Evolutionary conservation across 192 early-diverging fungal species (phyloP).

Genomic region (Entomortierella lignicola): DNA sequence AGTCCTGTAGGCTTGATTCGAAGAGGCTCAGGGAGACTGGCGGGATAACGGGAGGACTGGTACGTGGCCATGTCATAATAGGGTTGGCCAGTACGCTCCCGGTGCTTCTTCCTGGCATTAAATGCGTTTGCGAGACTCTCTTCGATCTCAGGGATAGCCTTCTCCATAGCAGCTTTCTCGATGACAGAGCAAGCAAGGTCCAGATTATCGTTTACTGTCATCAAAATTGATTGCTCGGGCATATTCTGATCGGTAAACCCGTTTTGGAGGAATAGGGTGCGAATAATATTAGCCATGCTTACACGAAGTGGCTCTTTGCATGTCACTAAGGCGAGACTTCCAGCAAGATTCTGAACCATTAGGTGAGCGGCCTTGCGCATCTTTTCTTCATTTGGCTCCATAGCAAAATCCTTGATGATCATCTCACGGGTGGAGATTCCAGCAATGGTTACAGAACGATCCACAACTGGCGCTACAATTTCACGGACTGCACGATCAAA

Average conservation of each 20-base stretch:
- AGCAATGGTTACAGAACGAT: conserved; percentile 93
- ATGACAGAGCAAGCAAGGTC: conserved; percentile 95
- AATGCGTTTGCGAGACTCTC: conserved; percentile 79
- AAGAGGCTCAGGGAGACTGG: conserved; percentile 88
- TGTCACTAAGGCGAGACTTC: conserved; percentile 87
- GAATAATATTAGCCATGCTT: conserved; percentile 81
- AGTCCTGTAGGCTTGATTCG: conserved; percentile 87
- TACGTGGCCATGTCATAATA: conserved; percentile 90
- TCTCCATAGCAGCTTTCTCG: conserved; percentile 96
- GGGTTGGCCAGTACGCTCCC: conserved; percentile 89
- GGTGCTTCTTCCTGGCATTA: conserved; percentile 83
- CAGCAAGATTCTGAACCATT: conserved; percentile 95
- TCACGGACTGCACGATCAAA: conserved; percentile 93
- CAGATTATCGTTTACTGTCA: conserved; percentile 92
- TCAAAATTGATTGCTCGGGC: conserved; percentile 85
- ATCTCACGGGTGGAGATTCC: conserved; percentile 92
- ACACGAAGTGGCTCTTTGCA: conserved; percentile 93
- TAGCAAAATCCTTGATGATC: conserved; percentile 94
- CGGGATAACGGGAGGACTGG: conserved; percentile 81
- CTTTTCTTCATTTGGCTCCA: conserved; percentile 93
- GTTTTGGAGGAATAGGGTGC: conserved; percentile 76
- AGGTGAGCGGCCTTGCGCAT: conserved; percentile 94
- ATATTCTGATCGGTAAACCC: conserved; percentile 83
- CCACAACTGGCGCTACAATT: conserved; percentile 89
- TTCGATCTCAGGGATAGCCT: conserved; percentile 95